These are phyloP conservation scores for Macrotyloma uniflorum DNA, from an alignment of 306 rosid species.

Conservation along the genomic window DNA sequence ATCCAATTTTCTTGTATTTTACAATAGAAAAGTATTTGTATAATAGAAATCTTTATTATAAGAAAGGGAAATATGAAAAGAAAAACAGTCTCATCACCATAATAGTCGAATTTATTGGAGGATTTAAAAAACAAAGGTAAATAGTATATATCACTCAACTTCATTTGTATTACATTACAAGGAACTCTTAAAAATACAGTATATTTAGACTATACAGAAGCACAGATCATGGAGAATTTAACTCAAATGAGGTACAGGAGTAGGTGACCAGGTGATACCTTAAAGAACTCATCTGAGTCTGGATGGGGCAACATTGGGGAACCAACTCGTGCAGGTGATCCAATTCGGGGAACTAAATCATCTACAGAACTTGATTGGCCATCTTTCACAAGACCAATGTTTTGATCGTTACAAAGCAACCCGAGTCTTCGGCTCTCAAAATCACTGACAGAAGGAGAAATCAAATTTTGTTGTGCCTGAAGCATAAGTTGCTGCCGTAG, in stretches of 20 bases:
- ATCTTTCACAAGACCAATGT: constrained; percentile 49
- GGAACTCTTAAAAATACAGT: no score
- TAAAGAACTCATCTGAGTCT: constrained; percentile 50
- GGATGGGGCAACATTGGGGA: constrained; percentile 50
- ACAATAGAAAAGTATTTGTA: no score
- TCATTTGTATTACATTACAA: no score
- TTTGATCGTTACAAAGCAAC: constrained; percentile 51
- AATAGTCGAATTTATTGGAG: no score
- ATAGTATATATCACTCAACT: no score
- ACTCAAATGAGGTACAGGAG: constrained; percentile 26
- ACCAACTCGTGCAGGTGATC: constrained; percentile 56
- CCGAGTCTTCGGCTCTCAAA: constrained; percentile 50
- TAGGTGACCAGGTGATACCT: constrained; percentile 49
- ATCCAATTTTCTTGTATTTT: no score
- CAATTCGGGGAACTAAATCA: constrained; percentile 47
- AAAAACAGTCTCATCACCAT: no score
- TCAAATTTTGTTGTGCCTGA: constrained; percentile 55
- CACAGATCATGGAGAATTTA: not conserved
- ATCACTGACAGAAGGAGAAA: constrained; percentile 51
- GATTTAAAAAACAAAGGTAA: no score
- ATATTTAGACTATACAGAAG: no score
- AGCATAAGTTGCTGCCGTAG: constrained; percentile 60
- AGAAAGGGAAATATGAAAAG: no score
- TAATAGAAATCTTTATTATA: no score
- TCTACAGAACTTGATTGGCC: constrained; percentile 45